Evolutionary conservation across 1,284 basidiomycete genomes (phyloP).

Genomic region (Sanguinoderma infundibulare): DNA sequence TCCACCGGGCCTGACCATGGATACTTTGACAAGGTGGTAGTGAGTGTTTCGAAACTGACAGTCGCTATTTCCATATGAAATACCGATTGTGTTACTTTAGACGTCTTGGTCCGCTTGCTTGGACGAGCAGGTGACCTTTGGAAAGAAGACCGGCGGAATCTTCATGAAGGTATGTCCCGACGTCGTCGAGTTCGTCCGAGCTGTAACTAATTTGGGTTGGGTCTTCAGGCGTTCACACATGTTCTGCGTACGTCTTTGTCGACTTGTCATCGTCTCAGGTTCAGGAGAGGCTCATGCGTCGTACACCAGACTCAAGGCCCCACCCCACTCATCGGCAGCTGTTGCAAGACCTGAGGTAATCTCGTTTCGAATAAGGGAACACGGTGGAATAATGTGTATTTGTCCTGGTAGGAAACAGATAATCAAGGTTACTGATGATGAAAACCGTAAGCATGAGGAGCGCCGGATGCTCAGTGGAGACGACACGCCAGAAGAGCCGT

Average conservation of each 20-base stretch:
- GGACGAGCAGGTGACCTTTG: constrained; percentile 9
- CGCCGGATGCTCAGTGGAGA: neutral
- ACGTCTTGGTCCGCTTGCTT: constrained; percentile 18
- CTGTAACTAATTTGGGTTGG: neutral
- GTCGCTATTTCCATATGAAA: too few species aligned
- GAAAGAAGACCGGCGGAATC: constrained; percentile 8
- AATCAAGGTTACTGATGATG: neutral
- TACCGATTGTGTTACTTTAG: neutral
- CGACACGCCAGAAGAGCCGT: neutral
- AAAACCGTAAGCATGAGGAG: neutral
- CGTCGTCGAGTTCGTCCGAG: neutral
- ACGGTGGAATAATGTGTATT: neutral
- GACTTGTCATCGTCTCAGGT: too few species aligned
- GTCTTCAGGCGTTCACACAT: neutral
- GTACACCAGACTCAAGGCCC: neutral
- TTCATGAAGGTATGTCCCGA: constrained; percentile 10
- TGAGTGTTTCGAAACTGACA: neutral
- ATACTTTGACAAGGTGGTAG: constrained; percentile 7
- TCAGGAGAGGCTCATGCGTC: neutral
- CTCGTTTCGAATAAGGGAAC: neutral
- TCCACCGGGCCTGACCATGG: neutral
- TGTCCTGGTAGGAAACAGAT: neutral
- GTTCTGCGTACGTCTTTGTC: neutral
- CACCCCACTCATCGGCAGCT: neutral
- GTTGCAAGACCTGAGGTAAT: neutral